phyloP scores from a whole-genome alignment of 73 alveolate genomes.

The Paramecium caudatum region DNA sequence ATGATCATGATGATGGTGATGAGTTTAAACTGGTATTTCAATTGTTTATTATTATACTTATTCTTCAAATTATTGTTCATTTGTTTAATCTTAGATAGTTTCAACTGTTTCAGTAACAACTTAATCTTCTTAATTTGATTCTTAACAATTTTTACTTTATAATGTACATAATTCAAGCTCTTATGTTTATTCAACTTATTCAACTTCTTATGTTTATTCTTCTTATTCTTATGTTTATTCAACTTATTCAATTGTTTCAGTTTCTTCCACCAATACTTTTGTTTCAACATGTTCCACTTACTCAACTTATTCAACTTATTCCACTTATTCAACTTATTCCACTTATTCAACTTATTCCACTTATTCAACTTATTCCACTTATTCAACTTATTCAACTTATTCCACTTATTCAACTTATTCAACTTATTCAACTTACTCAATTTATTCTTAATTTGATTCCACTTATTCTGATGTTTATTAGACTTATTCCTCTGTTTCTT shows the following conservation, averaged over 20 bases:
- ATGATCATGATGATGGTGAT: constrained; percentile 28
- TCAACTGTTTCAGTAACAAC: not conserved
- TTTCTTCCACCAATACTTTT: not conserved
- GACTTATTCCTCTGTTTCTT: not conserved
- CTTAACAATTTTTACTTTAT: not conserved
- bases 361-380: not conserved
- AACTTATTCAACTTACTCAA: not conserved
- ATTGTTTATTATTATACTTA: not conserved
- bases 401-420: not conserved
- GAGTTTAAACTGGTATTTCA: not conserved
- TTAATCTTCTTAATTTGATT: not conserved
- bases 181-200: not conserved
- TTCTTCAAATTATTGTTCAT: not conserved
- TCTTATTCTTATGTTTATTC: not conserved
- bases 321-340: not conserved
- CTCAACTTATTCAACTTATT: too few species aligned
- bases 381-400: not conserved
- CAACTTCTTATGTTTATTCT: not conserved
- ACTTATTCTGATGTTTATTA: too few species aligned
- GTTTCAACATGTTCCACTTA: not conserved
- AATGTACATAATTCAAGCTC: not conserved
- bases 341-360: not conserved
- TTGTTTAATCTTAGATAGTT: not conserved
- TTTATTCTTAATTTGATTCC: not conserved
- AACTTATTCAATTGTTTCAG: not conserved